A percentile compares a stretch with the other conserved stretches of the same genome.
Conservation (phyloP, 2,329 filamentous ascomycete species). For the Calonectria multiphialidica region DNA sequence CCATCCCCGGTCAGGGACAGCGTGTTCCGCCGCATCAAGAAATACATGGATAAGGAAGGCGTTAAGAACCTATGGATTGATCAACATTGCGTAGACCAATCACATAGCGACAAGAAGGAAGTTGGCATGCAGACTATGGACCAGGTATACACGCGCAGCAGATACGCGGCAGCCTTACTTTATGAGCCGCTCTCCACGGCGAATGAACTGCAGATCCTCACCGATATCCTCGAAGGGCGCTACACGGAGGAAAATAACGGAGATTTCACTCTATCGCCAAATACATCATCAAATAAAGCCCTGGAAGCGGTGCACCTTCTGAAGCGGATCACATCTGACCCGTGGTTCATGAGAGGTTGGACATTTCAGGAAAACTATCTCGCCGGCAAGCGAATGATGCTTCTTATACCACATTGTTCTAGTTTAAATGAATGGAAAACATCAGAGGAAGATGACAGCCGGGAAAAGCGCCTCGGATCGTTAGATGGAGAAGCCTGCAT, state of each 20-base stretch:
- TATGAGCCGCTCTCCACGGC: not conserved
- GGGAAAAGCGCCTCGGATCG: not conserved
- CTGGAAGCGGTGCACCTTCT: not conserved
- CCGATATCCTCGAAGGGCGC: not conserved
- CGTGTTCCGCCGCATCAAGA: conserved; percentile 7
- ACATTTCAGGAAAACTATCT: conserved; percentile 16
- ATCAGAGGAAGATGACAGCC: not conserved
- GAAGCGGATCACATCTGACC: conserved; percentile 4
- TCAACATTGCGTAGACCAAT: not conserved
- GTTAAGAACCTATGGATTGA: conserved; percentile 5
- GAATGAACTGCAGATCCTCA: not conserved
- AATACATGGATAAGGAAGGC: not conserved
- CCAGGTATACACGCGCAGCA: not conserved
- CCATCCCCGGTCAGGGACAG: conserved; percentile 7
- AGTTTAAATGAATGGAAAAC: not conserved
- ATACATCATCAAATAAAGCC: not conserved
- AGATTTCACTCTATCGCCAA: not conserved
- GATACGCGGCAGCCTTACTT: not conserved
- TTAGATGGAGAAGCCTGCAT: not conserved
- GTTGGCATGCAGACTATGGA: conserved; percentile 4
- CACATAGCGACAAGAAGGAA: not conserved
- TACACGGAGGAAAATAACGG: not conserved
- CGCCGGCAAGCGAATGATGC: not conserved
- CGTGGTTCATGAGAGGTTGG: conserved; percentile 11
- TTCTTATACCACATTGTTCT: not conserved